Base-by-base conservation (phyloP, 2,329 filamentous ascomycete genomes). In the Cylindrodendrum hubeiense region DNA sequence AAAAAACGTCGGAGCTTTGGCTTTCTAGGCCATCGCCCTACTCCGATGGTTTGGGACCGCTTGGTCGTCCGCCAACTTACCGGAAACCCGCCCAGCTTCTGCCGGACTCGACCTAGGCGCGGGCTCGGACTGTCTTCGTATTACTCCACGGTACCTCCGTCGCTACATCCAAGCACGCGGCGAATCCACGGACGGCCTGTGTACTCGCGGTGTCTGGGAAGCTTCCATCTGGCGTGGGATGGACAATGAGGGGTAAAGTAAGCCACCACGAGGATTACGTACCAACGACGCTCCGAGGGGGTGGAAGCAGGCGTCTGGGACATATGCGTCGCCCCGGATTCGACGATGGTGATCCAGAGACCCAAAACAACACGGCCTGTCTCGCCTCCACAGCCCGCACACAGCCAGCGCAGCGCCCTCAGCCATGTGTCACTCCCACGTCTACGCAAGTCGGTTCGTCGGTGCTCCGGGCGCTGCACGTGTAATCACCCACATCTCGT, bases 31-130 rank as follows among this genome's bases (percentile, higher is more conserved):
- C 9, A 9, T 51, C 46, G 56, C 47, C 56, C 37, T 46, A 24
- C 56, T 60, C 56, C 56, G 46, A 52, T 43, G 21, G 47, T 51
- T 34, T 51, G 47, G 47, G 8, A 34, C 9, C 10, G 49, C 47
- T 12, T 33, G 28, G 7, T 7, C 28, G 28, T 33, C 21, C 4
- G 44, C 46, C 46, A 28, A 15, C 9, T 30, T 10, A 28, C 24
- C 34, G n/a, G 47, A 50, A 59, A 24, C 47, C n/a, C 47, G 10
- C 7, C 10, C n/a, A n/a, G 19, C 24, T 19, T 37, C 50, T 53
- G 15, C 50, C 50, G 30, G 28, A 51, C 50, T 53, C 28, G 33
- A 13, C 47, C 30, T 39, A 39, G 17, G 28, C 28, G 28, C 28
- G 7, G 28, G 4, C 28, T 30, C 28, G 28, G 28, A n/a, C n/a